These are phyloP conservation scores for Cylindrodendrum hubeiense DNA, from an alignment of 2,329 filamentous ascomycete species.

Conservation along the genomic window DNA sequence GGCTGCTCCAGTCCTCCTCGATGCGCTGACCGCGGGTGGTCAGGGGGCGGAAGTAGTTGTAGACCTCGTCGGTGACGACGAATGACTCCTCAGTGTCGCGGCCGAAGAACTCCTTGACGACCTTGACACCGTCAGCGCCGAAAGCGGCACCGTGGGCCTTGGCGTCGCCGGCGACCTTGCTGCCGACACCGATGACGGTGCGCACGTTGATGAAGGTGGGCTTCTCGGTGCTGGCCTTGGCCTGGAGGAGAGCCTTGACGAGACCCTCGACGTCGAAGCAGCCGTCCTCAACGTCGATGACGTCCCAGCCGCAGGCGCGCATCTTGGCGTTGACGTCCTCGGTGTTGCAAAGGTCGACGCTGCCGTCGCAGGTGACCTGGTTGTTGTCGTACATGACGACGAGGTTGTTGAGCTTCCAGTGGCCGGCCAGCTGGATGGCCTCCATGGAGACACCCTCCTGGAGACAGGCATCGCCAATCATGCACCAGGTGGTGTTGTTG, in stretches of 20 bases:
- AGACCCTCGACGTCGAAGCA: constrained; percentile 59
- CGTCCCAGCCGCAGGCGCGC: constrained; percentile 67
- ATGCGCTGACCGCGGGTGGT: constrained; percentile 57
- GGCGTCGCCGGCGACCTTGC: constrained; percentile 61
- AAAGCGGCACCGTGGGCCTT: constrained; percentile 70
- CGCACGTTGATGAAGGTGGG: constrained; percentile 70
- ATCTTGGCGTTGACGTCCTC: constrained; percentile 71
- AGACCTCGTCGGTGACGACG: constrained; percentile 58
- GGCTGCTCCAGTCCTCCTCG: constrained; percentile 60
- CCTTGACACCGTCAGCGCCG: constrained; percentile 63
- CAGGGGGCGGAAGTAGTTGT: constrained; percentile 62
- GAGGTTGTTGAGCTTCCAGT: constrained; percentile 67
- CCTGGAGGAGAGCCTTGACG: constrained; percentile 59
- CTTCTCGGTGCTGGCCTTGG: constrained; percentile 58
- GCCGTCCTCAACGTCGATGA: constrained; percentile 66
- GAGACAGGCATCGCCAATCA: constrained; percentile 69
- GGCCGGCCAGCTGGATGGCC: constrained; percentile 67
- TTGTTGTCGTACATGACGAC: constrained; percentile 72
- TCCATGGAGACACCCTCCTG: constrained; percentile 70
- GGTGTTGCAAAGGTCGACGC: constrained; percentile 63
- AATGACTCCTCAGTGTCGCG: constrained; percentile 52
- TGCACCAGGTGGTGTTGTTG: constrained; percentile 66
- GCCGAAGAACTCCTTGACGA: constrained; percentile 49
- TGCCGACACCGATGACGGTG: constrained; percentile 68
- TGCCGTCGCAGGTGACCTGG: constrained; percentile 70